Conservation (phyloP, 768 basidiomycete genomes). For the Termitomyces sp. region DNA sequence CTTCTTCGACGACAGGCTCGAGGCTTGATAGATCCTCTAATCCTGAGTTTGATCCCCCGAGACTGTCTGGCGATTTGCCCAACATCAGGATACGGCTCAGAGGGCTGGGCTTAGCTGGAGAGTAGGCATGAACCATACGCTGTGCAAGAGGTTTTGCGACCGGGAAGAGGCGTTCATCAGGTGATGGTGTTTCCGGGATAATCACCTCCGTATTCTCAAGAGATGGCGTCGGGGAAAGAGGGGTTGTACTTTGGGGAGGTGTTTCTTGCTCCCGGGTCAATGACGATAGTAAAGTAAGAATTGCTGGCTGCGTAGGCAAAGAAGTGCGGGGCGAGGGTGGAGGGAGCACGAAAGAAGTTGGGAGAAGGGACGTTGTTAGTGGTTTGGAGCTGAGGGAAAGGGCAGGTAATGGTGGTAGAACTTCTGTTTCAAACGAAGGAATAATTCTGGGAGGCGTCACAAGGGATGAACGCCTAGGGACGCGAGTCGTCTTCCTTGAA, state of each 20-base stretch:
- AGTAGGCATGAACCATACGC: constrained; percentile 77
- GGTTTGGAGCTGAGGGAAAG: constrained; percentile 33
- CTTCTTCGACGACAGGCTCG: constrained; percentile 30
- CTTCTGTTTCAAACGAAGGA: constrained; percentile 37
- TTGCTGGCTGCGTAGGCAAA: constrained; percentile 46
- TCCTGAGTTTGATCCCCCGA: constrained; percentile 11
- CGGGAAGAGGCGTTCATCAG: constrained; percentile 50
- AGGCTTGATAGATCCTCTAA: constrained; percentile 18
- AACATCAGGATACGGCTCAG: constrained; percentile 77
- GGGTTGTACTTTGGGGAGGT: constrained; percentile 8
- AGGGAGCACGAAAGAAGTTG: constrained; percentile 72
- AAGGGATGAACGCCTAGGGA: constrained; percentile 44
- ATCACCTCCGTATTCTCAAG: constrained; percentile 14
- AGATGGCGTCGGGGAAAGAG: constrained; percentile 9
- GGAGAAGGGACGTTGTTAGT: constrained; percentile 45
- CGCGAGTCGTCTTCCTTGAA: constrained; percentile 39
- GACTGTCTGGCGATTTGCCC: constrained; percentile 50
- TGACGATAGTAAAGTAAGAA: constrained; percentile 23
- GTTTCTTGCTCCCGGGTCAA: constrained; percentile 12
- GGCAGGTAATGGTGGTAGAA: constrained; percentile 28
- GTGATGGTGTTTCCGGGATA: constrained; percentile 27
- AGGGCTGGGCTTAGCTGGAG: constrained; percentile 75
- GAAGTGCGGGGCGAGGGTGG: constrained; percentile 72
- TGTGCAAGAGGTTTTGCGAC: constrained; percentile 65
- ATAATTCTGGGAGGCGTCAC: constrained; percentile 30